Base-by-base conservation (phyloP, 371 early-diverging fungal genomes). In the Fennellomyces sp. region DNA sequence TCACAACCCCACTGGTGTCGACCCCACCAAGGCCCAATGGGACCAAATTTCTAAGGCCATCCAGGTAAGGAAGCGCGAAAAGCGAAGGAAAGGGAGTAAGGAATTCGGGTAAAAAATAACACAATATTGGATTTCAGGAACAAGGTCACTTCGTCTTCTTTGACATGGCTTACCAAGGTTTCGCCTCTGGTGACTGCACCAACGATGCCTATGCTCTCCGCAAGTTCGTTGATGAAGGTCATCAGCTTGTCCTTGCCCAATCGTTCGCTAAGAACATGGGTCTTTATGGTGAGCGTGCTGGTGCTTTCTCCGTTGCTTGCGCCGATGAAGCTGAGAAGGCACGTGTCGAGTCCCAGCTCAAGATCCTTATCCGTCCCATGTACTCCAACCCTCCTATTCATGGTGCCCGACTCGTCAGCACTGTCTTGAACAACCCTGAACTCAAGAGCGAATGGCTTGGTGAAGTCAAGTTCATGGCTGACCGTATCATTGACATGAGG, bases 131-230 rank as follows among this genome's bases (percentile, higher is more conserved):
- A 33, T 19, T 31, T 42, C 62, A 78, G 82, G 85, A 87, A 52
- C 90, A 91, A 66, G 81, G 83, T 10, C 96, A 96, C 78, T 88
- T 96, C 58, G 79, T 88, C 58, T 97, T 97, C 89, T 98, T 99
- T 65, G 98, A 99, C 75, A 95, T 97, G 95, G 99, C 98, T 35
- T 99, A 99, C 84, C 97, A 98, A 86, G 99, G 99, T 38, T 99
- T 99, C 70, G 98, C 98, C 39, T 94, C 95, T 21, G 99, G 99
- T 61, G 88, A 93, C 78, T 89, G 91, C 51, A 78, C 82, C 73
- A 84, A 84, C 55, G 99, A 99, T 75, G 97, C 98, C 15, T 93
- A 92, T 69, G 96, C 97, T 60, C 80, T 97, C 54, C 96, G 99
- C 66, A 87, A 91, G 73, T 99, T 99, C 75, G 92, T 94, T 25